Conservation (phyloP, 306 rosid species). For the Hippophae rhamnoides region DNA sequence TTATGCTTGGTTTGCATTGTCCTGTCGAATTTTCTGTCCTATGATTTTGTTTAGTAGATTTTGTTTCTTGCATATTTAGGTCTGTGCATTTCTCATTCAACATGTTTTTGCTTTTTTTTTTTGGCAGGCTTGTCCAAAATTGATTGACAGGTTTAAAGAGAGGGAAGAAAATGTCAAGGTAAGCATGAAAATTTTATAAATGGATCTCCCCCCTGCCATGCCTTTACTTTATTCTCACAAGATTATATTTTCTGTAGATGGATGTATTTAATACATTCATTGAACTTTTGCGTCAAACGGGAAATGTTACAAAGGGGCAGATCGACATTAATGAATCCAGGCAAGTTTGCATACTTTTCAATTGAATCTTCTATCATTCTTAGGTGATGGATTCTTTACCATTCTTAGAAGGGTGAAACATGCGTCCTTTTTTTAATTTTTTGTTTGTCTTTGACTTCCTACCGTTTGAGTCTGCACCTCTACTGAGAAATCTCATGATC, state of each 20-base stretch:
- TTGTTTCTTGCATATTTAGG: constrained; percentile 1
- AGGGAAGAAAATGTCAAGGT: constrained; percentile 99
- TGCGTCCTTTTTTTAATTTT: too few species aligned
- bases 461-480: too few species aligned
- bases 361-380: not conserved
- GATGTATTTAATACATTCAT: constrained; percentile 89
- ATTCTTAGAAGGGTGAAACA: too few species aligned
- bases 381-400: too few species aligned
- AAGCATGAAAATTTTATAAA: constrained; percentile 10
- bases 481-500: too few species aligned
- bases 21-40: not conserved
- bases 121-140: constrained; percentile 91
- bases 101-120: constrained; percentile 4
- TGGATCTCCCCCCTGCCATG: constrained; percentile 14
- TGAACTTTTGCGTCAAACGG: constrained; percentile 96
- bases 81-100: constrained; percentile 11
- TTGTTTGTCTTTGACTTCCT: too few species aligned
- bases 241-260: constrained; percentile 60
- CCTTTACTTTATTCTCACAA: constrained; percentile 18
- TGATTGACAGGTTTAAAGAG: constrained; percentile 93
- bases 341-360: constrained; percentile 38
- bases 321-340: constrained; percentile 68
- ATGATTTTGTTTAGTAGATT: not conserved
- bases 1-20: not conserved
- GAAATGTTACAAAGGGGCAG: constrained; percentile 94